Base-by-base conservation (phyloP, 805 yeast species). In the Candida dendrica region DNA sequence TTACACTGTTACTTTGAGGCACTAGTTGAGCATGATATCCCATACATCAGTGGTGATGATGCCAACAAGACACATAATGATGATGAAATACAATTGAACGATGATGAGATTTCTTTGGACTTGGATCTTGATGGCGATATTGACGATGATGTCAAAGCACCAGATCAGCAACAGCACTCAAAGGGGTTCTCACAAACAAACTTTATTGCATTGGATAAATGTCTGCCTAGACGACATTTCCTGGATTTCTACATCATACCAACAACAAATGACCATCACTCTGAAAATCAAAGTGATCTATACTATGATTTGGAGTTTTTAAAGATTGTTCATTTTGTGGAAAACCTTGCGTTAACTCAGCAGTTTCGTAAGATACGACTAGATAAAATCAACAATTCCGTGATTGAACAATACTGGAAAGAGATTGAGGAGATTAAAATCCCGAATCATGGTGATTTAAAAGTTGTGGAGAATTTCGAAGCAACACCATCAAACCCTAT, bases 171-270 rank as follows among this genome's bases (percentile, higher is more conserved):
- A 38, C 48, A 11, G 26, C 9, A 13, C 26, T 14, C 24, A 5
- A 45, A 40, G 26, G 58, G 49, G 1, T 52, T 48, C 38, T 31
- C 44, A 35, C 49, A 47, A 20, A 77, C 83, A 2, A 53, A 60
- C 13, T 91, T 89, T 52, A 60, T 86, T 26, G 93, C 98, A 0
- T 67, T 91, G 22, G 97, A 90, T 57, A 91, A 91, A 59, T 87
- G 95, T 51, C 64, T 84, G 1, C 87, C 88, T 2, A 63, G 70
- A 15, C 65, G 95, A 18, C 53, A 65, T 19, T 86, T 72, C 54
- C 47, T 88, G 9, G 82, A 81, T 44, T 51, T 74, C 4, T 19
- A 79, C 14, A 66, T 71, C 1, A 60, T 84, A 3, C 68, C 65
- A 5, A 51, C 64, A 2, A 58, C 66, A 1, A 47, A 49, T 36